Evolutionary conservation across 2,329 filamentous ascomycete genomes (phyloP).

Genomic region (Botrytis aclada): DNA sequence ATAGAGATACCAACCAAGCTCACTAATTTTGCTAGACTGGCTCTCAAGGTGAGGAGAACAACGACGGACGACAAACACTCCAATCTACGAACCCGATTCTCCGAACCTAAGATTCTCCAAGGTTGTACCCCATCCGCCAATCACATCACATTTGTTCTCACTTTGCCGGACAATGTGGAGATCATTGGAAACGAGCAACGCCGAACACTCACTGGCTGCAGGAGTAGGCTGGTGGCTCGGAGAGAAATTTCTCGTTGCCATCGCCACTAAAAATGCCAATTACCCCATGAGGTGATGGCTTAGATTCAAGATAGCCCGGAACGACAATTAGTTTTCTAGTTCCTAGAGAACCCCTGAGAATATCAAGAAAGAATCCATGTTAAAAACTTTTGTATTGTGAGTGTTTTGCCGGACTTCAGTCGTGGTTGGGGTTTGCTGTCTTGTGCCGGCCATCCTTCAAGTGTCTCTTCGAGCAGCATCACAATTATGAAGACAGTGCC

Average conservation of each 20-base stretch:
- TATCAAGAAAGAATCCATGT: not conserved
- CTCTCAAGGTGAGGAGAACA: not conserved
- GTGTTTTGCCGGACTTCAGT: not conserved
- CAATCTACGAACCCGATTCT: not conserved
- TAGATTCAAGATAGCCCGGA: not conserved
- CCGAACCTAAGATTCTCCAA: not conserved
- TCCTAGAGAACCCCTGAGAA: not conserved
- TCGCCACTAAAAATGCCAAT: constrained; percentile 3
- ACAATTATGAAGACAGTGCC: not conserved
- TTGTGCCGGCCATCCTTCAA: not conserved
- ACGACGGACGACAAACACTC: not conserved
- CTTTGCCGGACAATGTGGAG: not conserved
- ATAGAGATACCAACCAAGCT: not conserved
- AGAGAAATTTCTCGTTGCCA: constrained; percentile 7
- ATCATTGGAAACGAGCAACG: not conserved
- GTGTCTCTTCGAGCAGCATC: not conserved
- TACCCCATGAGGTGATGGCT: constrained; percentile 7
- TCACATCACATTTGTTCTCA: not conserved
- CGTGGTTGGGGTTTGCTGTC: not conserved
- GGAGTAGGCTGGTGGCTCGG: not conserved
- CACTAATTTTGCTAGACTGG: not conserved
- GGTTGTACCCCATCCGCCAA: not conserved
- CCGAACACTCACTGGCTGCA: constrained; percentile 2
- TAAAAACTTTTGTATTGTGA: not conserved
- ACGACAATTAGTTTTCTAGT: not conserved